A percentile compares a stretch with the other conserved stretches of the same genome.
Conservation (phyloP, 352 stramenopile genomes). For the Phytophthora rubi region DNA sequence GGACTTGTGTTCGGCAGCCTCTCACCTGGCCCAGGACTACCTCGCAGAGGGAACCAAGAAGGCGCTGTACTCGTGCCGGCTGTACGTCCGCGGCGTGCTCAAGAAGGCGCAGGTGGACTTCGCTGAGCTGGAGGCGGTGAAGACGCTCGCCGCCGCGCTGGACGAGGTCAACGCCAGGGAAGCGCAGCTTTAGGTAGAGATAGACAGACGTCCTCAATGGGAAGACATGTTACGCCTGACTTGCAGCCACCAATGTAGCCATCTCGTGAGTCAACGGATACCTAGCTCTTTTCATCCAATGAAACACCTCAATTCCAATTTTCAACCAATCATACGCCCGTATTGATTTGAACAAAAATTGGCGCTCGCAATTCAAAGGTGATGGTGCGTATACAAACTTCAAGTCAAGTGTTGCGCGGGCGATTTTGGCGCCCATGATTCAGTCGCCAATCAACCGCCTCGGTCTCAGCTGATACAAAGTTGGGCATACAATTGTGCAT, state of each 20-base stretch:
- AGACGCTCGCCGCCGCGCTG: constrained; percentile 53
- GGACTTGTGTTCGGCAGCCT: constrained; percentile 62
- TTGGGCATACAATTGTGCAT: neutral
- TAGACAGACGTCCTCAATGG: constrained; percentile 2
- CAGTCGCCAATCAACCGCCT: constrained; percentile 42
- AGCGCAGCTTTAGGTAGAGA: constrained; percentile 47
- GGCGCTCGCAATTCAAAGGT: no score
- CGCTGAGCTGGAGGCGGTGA: constrained; percentile 50
- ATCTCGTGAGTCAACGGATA: neutral
- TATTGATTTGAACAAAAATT: constrained; percentile 15
- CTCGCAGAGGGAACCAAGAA: constrained; percentile 78
- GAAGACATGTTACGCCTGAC: constrained; percentile 1
- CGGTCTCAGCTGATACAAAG: constrained; percentile 12
- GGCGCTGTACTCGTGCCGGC: constrained; percentile 72
- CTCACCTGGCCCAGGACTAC: constrained; percentile 70
- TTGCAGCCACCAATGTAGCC: constrained; percentile 5
- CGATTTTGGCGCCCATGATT: constrained; percentile 33
- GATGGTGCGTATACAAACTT: constrained; percentile 23
- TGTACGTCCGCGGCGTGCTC: constrained; percentile 79
- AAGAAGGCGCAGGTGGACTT: constrained; percentile 86
- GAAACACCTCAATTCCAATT: neutral
- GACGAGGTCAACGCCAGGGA: constrained; percentile 63
- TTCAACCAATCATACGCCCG: constrained; percentile 18
- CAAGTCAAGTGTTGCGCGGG: constrained; percentile 28
- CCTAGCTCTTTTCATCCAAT: constrained; percentile 16